Base-by-base conservation (phyloP, 2,329 filamentous ascomycete species). In the Fusarium coffeatum region DNA sequence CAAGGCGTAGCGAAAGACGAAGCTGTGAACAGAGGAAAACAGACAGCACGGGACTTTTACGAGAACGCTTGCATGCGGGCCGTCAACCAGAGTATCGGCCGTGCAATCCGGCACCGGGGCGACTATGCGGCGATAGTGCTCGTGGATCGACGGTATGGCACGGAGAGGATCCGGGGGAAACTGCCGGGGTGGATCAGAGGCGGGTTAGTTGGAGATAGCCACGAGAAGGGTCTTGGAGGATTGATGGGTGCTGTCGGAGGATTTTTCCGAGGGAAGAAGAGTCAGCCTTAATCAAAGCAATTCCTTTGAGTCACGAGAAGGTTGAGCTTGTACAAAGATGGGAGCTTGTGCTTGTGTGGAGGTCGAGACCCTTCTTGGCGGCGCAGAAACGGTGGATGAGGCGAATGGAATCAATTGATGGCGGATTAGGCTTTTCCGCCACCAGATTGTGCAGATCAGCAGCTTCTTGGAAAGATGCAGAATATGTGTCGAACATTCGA, bases 21-120 rank as follows among this genome's bases (percentile, higher is more conserved):
- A 40, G 79, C 78, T 4, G 56, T 62, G 6, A 56, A 66, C 2
- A 67, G 55, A 41, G 83, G 83, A 0, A 89, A 88, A 72, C 84
- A 87, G 71, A 82, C 90, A 7, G 90, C 91, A 3, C 84, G 91
- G 55, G 92, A 95, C 65, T 97, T 93, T 76, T 97, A 97, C 77
- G 94, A 98, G 78, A 98, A 98, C 77, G 89, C 93, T 0, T 98
- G 94, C 78, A 98, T 99, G 94, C 87, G 96, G 41, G 93, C 94
- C 7, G 96, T 99, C 7, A 99, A 99, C 78, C 96, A 99, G 83
- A 96, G 93, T 76, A 94, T 99, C 72, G 96, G 96, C 1, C 86
- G 96, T 62, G 96, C 94, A 2, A 98, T 99, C 74, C 86, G 96
- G 48, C 96, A 99, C 78, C 87, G 87, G 58, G 89, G 88, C 25